Evolutionary conservation across 352 stramenopile species (phyloP), one percentile per base, ranked within the genome.

Genomic region (Phytopythium kandeliae): DNA sequence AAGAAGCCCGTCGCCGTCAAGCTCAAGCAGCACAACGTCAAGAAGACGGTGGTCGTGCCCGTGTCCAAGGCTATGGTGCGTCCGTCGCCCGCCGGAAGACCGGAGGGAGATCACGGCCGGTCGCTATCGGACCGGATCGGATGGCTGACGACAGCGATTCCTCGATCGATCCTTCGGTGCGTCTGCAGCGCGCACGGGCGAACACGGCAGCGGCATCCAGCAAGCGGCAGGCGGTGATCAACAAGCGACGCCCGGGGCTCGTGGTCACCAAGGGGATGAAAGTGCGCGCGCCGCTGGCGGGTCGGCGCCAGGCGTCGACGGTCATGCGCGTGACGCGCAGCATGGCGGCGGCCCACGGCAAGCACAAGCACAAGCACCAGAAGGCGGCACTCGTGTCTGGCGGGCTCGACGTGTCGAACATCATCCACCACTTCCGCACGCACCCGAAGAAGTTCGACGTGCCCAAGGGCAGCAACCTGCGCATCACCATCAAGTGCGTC

Each of bases 371-470:
- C 30, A 46, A 42, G 31, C 50, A 43, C n/a, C 30, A 76, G 38
- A 51, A 69, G 44, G 38, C 47, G 19, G 47, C 53, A n/a, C n/a
- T n/a, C n/a, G n/a, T n/a, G 15, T 50, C 55, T 37, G 54, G 63
- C 33, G 67, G 63, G 31, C 60, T 90, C 34, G 75, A 90, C 51
- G 77, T 88, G 44, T 88, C 77, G 42, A 88, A 88, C 58, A 90
- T 90, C 56, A 68, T 86, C 48, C 68, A 74, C 61, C 82, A 93
- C 61, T 90, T 87, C 50, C 71, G 67, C 38, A 71, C 75, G 47
- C 78, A 91, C 54, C 78, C 78, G 21, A 85, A 73, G 46, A 93
- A 91, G 67, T 93, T 93, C 41, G 63, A 84, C 45, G 60, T 93
- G 22, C 82, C 82, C 30, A 83, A 91, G 53, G 82, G 78, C 43